A percentile compares a stretch with the other conserved stretches of the same genome.
phyloP scores from a whole-genome alignment of 495 filamentous ascomycete species.

The Trichoderma parareesei region DNA sequence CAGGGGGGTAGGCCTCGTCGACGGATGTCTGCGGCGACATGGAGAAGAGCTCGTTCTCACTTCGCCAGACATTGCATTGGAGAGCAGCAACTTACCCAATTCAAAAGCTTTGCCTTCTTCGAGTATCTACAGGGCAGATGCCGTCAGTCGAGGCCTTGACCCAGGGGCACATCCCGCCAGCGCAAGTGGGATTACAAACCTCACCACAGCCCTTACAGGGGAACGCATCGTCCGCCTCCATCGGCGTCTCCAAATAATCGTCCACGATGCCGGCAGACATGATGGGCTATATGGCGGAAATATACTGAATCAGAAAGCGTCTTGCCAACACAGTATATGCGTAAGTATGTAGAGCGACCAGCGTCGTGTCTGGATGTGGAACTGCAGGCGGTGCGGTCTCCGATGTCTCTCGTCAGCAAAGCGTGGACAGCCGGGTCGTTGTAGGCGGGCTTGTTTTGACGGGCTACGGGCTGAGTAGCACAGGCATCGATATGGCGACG shows the following conservation, averaged over 20 bases:
- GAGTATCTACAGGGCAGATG: constrained; percentile 56
- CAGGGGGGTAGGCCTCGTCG: background rate
- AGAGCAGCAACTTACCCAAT: constrained; percentile 60
- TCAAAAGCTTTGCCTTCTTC: constrained; percentile 99
- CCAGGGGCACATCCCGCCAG: background rate
- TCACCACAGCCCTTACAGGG: constrained; percentile 98
- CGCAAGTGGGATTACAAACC: constrained; percentile 40
- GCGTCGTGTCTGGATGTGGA: background rate
- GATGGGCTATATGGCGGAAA: background rate
- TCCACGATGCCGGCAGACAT: constrained; percentile 30
- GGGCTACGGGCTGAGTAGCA: background rate
- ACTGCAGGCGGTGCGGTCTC: constrained; percentile 2
- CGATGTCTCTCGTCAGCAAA: background rate
- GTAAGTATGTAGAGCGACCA: background rate
- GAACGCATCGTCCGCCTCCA: constrained; percentile 85
- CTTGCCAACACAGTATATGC: background rate
- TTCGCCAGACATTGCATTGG: too few species aligned
- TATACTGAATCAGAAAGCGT: background rate
- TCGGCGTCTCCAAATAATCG: constrained; percentile 65
- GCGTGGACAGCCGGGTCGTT: background rate
- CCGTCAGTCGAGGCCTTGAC: constrained; percentile 17
- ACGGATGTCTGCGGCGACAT: too few species aligned
- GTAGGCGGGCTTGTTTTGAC: background rate
- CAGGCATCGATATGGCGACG: background rate
- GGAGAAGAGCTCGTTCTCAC: too few species aligned